A percentile compares a stretch with the other conserved stretches of the same genome.
Conservation (phyloP, 1,139 yeast genomes). For the Wickerhamomyces sp. region DNA sequence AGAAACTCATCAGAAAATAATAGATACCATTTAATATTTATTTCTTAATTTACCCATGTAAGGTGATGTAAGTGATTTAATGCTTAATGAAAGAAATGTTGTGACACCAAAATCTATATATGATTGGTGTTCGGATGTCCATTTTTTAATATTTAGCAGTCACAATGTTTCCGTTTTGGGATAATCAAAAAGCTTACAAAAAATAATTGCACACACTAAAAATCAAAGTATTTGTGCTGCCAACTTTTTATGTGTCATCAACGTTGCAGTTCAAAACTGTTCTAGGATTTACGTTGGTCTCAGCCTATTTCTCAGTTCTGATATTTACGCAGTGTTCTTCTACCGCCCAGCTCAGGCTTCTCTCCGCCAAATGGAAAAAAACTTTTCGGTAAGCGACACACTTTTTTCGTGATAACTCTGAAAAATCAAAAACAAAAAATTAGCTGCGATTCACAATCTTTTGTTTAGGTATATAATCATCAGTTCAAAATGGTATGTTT, state of each 20-base stretch:
- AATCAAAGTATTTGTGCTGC: no score
- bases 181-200: neutral
- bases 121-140: constrained; percentile 6
- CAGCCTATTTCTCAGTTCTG: no score
- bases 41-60: no score
- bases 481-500: constrained; percentile 27
- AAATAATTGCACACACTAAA: neutral
- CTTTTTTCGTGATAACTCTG: constrained; percentile 9
- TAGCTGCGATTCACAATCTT: neutral
- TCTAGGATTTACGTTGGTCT: no score
- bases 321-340: constrained; percentile 10
- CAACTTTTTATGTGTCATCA: neutral
- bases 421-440: constrained; percentile 10
- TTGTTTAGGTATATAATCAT: constrained; percentile 10
- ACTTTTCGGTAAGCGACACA: constrained; percentile 3
- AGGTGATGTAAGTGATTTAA: no score
- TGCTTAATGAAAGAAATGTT: no score
- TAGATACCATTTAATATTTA: no score
- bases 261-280: no score
- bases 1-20: no score
- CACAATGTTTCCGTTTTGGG: constrained; percentile 1
- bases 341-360: no score
- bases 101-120: no score
- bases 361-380: neutral
- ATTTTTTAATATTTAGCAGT: constrained; percentile 2